Evolutionary conservation across 768 basidiomycete genomes (phyloP), one percentile per base, ranked within the genome.

Genomic region (Fomitopsis serialis): DNA sequence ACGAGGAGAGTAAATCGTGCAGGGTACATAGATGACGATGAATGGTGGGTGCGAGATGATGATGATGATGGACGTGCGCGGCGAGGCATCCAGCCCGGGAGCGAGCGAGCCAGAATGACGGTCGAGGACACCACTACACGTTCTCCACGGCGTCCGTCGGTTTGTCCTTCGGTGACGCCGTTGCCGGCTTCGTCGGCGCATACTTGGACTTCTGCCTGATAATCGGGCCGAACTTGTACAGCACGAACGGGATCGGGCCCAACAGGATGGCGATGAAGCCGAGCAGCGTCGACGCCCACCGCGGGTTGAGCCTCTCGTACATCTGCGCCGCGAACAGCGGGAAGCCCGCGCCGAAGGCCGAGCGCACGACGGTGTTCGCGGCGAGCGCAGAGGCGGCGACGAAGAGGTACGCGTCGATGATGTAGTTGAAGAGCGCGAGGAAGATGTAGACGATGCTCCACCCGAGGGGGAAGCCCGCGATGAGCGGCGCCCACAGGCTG

Each of bases 321-420:
- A 85, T 81, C 58, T 80, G 74, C 23, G 58, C 60, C 49, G 56
- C 42, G 52, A 53, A 49, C 19, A 68, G 58, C 36, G 67, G 67
- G 63, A 68, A 68, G 45, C 58, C 54, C 17, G 67, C 65, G 48
- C 62, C 66, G 56, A 68, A 66, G 44, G 61, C 24, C 48, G 63
- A 64, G 3, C 82, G 78, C 9, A 78, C 65, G 42, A 84, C 78
- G 4, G 79, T 83, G 55, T 66, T 80, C 10, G 76, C 70, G 6
- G 84, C 78, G 24, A 85, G 68, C 7, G 82, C 82, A 21, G 79
- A 80, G 2, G 83, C 81, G 21, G 83, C 77, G 15, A 78, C 73
- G 58, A 73, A 66, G 32, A 84, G 66, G 61, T 85, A 85, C 10
- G 80, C 75, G 65, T 86, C 84, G 53, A 85, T 79, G 45, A 83